Conservation (phyloP, 257 asterid species). For the Ballota nigra region DNA sequence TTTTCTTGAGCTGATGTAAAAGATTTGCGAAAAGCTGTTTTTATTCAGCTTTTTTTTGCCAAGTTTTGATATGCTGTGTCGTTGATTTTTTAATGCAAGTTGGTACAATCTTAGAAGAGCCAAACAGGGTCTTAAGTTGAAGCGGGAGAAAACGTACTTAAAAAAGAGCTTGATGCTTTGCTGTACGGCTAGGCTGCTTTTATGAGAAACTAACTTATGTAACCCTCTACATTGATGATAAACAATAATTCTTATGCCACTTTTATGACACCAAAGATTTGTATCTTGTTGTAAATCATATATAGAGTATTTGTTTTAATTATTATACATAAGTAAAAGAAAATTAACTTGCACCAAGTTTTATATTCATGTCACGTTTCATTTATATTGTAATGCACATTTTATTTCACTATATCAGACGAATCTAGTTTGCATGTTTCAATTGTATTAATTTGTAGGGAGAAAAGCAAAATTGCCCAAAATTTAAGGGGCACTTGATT, state of each 20-base stretch:
- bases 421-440: too few relatives aligned
- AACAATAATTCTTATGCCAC: conserved; percentile 4
- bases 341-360: too few relatives aligned
- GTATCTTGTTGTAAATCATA: neutral
- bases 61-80: neutral
- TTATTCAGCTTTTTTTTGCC: conserved; percentile 20
- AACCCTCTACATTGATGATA: conserved; percentile 12
- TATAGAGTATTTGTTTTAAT: too few relatives aligned
- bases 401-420: too few relatives aligned
- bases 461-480: too few relatives aligned
- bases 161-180: neutral
- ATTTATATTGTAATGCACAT: too few relatives aligned
- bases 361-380: too few relatives aligned
- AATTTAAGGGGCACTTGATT: too few relatives aligned
- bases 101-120: neutral
- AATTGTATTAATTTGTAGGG: too few relatives aligned
- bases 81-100: neutral
- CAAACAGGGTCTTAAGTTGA: conserved; percentile 10
- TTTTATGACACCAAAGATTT: conserved; percentile 10
- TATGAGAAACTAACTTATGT: conserved; percentile 16
- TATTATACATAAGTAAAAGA: too few relatives aligned
- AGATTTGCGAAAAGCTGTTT: conserved; percentile 24
- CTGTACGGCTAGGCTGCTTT: conserved; percentile 18
- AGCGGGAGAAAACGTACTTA: conserved; percentile 8
- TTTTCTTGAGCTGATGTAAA: conserved; percentile 23